These are phyloP conservation scores for Neohortaea acidophila DNA, from an alignment of 495 filamentous ascomycete genomes.

Conservation along the genomic window DNA sequence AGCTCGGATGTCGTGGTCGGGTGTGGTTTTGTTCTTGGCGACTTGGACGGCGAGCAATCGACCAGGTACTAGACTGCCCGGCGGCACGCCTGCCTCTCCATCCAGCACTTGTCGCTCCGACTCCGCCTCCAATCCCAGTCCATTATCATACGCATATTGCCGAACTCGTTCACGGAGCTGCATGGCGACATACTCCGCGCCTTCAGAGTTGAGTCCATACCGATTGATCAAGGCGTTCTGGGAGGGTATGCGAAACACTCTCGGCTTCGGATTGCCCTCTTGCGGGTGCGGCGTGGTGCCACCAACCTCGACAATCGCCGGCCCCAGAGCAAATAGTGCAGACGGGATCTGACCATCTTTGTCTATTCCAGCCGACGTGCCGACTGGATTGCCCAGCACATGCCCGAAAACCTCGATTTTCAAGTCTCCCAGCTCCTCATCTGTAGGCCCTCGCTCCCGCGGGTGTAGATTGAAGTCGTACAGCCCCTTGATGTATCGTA, in stretches of 20 bases:
- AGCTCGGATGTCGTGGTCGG: conserved; percentile 67
- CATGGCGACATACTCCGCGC: conserved; percentile 72
- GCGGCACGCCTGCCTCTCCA: conserved; percentile 46
- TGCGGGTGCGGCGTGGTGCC: conserved; percentile 77
- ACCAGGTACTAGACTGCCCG: conserved; percentile 60
- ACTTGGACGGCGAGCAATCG: conserved; percentile 81
- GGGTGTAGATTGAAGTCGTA: conserved; percentile 48
- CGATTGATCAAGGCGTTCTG: conserved; percentile 84
- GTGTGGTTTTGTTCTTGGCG: conserved; percentile 88
- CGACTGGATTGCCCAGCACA: conserved; percentile 67
- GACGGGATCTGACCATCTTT: conserved; percentile 82
- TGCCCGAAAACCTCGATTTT: conserved; percentile 61
- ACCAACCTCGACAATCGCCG: conserved; percentile 76
- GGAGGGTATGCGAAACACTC: conserved; percentile 71
- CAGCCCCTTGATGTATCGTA: conserved; percentile 48
- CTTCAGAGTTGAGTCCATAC: conserved; percentile 84
- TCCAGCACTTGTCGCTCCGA: conserved; percentile 59
- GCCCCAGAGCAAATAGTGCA: conserved; percentile 63
- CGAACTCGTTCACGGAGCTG: conserved; percentile 63
- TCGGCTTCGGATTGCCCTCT: conserved; percentile 67
- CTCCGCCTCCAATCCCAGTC: conserved; percentile 44
- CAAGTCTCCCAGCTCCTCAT: conserved; percentile 34
- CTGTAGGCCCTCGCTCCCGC: conserved; percentile 51
- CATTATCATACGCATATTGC: conserved; percentile 53
- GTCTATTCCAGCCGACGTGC: conserved; percentile 83